phyloP scores from a whole-genome alignment of 2,329 filamentous ascomycete species.

The Tolypocladium tundrense region DNA sequence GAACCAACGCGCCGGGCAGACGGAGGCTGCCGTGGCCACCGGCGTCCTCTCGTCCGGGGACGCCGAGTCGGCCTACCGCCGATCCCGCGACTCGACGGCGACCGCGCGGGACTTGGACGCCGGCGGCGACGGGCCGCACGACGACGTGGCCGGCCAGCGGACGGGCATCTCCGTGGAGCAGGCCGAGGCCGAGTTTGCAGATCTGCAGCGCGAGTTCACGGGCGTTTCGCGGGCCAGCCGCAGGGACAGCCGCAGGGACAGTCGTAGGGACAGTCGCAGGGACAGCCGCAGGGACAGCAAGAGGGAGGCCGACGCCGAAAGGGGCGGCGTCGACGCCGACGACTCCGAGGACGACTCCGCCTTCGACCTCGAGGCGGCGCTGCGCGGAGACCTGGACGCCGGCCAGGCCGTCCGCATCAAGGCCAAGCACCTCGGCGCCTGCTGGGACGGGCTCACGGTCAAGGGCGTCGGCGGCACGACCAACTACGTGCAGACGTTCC shows the following conservation, averaged over 20 bases:
- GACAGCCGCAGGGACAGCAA: conserved; percentile 27
- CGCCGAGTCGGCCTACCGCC: neutral
- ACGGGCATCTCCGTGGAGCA: conserved; percentile 52
- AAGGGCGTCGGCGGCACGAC: conserved; percentile 63
- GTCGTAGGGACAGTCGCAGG: conserved; percentile 24
- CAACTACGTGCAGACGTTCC: conserved; percentile 66
- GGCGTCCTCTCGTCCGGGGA: neutral
- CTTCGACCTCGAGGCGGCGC: conserved; percentile 67
- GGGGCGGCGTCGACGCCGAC: conserved; percentile 28
- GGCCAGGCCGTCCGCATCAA: conserved; percentile 71
- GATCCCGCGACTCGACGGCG: neutral
- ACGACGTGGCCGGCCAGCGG: neutral
- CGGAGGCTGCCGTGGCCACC: neutral
- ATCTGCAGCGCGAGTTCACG: conserved; percentile 53
- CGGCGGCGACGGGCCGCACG: neutral
- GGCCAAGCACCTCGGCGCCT: conserved; percentile 67
- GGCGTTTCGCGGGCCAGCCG: conserved; percentile 42
- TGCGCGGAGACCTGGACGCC: conserved; percentile 61
- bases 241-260: conserved; percentile 6
- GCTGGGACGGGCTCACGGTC: conserved; percentile 70
- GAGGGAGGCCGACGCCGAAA: conserved; percentile 45
- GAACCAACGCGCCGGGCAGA: neutral
- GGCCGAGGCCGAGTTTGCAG: conserved; percentile 60
- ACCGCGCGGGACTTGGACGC: neutral
- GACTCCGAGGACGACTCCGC: conserved; percentile 33